Percentiles rank a stretch among this genome's conserved stretches.
phyloP scores from a whole-genome alignment of 2,329 filamentous ascomycete genomes.

The Talaromyces islandicus region DNA sequence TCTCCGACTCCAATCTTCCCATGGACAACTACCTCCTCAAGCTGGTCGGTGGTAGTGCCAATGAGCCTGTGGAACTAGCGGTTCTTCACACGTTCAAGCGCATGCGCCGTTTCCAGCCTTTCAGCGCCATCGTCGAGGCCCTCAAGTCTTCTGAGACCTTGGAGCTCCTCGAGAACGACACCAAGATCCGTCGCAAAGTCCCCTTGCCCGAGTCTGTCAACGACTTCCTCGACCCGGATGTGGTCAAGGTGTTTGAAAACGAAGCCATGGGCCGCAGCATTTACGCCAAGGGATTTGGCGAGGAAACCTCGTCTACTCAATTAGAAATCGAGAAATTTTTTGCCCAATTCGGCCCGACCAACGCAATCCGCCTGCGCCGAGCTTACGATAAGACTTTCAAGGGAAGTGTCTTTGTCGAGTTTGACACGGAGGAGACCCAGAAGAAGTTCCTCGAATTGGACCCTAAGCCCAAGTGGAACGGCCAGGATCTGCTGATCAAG shows the following conservation, averaged over 20 bases:
- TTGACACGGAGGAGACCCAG: slow-evolving; percentile 69
- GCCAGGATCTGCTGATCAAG: slow-evolving; percentile 71
- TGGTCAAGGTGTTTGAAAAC: slow-evolving; percentile 54
- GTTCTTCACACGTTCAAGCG: slow-evolving; percentile 84
- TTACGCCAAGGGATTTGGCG: slow-evolving; percentile 92
- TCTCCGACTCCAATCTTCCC: slow-evolving; percentile 83
- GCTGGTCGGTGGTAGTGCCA: slow-evolving; percentile 69
- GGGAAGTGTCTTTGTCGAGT: slow-evolving; percentile 94
- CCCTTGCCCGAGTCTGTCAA: slow-evolving; percentile 53
- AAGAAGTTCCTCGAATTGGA: slow-evolving; percentile 75
- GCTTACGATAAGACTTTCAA: slow-evolving; percentile 72
- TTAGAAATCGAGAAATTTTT: slow-evolving; percentile 95
- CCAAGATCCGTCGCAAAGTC: slow-evolving; percentile 67
- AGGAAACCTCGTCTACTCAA: slow-evolving; percentile 76
- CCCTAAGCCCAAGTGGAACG: slow-evolving; percentile 79
- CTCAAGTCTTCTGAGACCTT: slow-evolving; percentile 71
- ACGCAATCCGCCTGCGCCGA: slow-evolving; percentile 81
- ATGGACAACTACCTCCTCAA: slow-evolving; percentile 83
- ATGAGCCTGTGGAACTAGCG: slow-evolving; percentile 65
- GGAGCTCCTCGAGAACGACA: slow-evolving; percentile 68
- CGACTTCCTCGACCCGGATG: slow-evolving; percentile 49
- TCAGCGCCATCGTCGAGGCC: slow-evolving; percentile 74
- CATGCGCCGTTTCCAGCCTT: slow-evolving; percentile 91
- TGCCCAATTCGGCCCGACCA: slow-evolving; percentile 68
- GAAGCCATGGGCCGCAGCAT: slow-evolving; percentile 67